These are phyloP conservation scores for Phyllosticta citrichinensis DNA, from an alignment of 2,329 filamentous ascomycete genomes.

Conservation along the genomic window DNA sequence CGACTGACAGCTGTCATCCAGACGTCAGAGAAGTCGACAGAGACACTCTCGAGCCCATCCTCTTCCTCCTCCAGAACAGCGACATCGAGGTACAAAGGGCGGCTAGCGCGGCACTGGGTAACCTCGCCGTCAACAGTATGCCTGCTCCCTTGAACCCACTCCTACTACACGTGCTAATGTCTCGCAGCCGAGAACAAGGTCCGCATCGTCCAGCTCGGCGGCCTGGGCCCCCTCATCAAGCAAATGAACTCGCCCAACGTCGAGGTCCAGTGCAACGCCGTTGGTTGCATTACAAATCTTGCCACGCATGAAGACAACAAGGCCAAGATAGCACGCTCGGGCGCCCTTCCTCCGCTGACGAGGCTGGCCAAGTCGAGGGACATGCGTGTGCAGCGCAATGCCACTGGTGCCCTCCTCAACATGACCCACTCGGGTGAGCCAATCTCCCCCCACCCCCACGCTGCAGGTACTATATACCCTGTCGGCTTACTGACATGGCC, in stretches of 20 bases:
- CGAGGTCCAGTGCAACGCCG: conserved; percentile 97
- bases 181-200: conserved; percentile 91
- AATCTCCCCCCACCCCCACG: background rate
- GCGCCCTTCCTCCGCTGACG: conserved; percentile 82
- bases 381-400: conserved; percentile 96
- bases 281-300: conserved; percentile 96
- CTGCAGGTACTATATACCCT: background rate
- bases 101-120: conserved; percentile 89
- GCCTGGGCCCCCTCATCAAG: conserved; percentile 80
- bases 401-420: conserved; percentile 89
- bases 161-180: conserved; percentile 31
- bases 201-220: conserved; percentile 84
- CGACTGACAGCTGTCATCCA: conserved; percentile 28
- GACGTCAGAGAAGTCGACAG: conserved; percentile 95
- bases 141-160: conserved; percentile 10
- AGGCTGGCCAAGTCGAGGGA: conserved; percentile 92
- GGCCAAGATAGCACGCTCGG: conserved; percentile 92
- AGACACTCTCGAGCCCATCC: conserved; percentile 89
- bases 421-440: conserved; percentile 93
- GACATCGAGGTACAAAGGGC: conserved; percentile 97
- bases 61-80: conserved; percentile 86
- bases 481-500: conserved; percentile 15
- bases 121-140: conserved; percentile 91
- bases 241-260: conserved; percentile 99
- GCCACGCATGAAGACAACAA: conserved; percentile 99